Base-by-base conservation (phyloP, 208 protist species). In the Leishmania tarentolae region DNA sequence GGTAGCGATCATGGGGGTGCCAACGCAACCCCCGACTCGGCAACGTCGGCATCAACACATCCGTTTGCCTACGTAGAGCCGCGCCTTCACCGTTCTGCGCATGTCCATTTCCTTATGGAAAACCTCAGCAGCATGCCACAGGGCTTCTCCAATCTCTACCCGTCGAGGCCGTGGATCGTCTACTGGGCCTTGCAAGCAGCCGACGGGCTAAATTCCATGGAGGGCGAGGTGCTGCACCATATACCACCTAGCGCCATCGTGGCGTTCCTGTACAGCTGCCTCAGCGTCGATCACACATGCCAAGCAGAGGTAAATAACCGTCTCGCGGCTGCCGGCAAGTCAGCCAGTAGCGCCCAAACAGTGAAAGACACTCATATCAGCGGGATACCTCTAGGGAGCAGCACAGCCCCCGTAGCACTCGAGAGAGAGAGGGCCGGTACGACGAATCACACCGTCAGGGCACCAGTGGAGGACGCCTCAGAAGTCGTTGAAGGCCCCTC, bases 141-240 rank as follows among this genome's bases (percentile, higher is more conserved):
- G 71, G 79, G 87, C 21, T 74, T 93, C 42, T 50, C 76, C 15
- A 46, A 46, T 35, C 76, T 79, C 28, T 94, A 96, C 83, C 76
- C 86, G 28, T 75, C 88, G 8, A 91, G 90, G 79, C 91, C 92
- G 77, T 97, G 94, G 93, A 70, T 97, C 42, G 87, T 87, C 1
- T 97, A 94, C 86, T 97, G 92, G 93, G 75, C 86, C 11, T 78
- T 96, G 76, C 92, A 97, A 68, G 90, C 91, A 6, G 94, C 91
- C 11, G 90, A 95, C 72, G 52, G 94, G n/a, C 87, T 97, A n/a
- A 91, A 84, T 52, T 75, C 88, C 61, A 88, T 86, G 24, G 81
- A 86, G 28, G 63, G 81, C 1, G 74, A 90, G 46, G 79, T 97
- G 3, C 88, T 87, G 52, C 69, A 86, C 35, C 65, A 44, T n/a